A percentile compares a stretch with the other conserved stretches of the same genome.
Conservation (phyloP, 2,329 filamentous ascomycete genomes). For the Davidsoniella eucalypti region DNA sequence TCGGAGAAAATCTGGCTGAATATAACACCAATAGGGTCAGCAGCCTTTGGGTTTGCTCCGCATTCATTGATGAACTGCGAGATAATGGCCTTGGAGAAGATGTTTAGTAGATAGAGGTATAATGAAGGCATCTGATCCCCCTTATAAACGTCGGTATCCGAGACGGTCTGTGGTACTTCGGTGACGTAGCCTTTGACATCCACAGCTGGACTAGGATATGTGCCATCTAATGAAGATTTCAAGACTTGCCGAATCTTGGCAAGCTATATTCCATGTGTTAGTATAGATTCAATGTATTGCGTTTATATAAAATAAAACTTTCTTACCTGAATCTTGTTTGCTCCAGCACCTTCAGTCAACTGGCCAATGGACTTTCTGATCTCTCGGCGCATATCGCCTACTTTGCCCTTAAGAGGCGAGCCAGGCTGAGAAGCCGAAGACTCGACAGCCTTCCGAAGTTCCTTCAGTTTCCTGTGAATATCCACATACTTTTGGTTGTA, state of each 20-base stretch:
- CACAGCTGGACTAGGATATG: constrained; percentile 30
- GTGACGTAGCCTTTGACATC: constrained; percentile 39
- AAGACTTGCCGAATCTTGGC: constrained; percentile 36
- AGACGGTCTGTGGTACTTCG: constrained; percentile 27
- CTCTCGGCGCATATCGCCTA: constrained; percentile 56
- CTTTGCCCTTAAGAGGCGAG: constrained; percentile 41
- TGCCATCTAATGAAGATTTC: constrained; percentile 25
- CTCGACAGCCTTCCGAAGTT: constrained; percentile 45
- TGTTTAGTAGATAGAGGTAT: constrained; percentile 60
- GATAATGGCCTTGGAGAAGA: constrained; percentile 57
- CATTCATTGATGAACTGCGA: constrained; percentile 54
- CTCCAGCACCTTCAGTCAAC: constrained; percentile 46
- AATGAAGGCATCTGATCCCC: constrained; percentile 42
- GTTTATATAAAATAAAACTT: neutral
- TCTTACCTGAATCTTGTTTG: constrained; percentile 27
- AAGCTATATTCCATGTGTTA: constrained; percentile 11
- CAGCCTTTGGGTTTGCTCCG: constrained; percentile 44
- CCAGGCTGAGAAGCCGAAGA: constrained; percentile 32
- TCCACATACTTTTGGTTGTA: constrained; percentile 29
- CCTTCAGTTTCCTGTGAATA: constrained; percentile 55
- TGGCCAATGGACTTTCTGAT: constrained; percentile 61
- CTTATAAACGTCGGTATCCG: constrained; percentile 32
- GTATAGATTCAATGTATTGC: neutral
- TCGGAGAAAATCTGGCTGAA: constrained; percentile 59
- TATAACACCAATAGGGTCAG: constrained; percentile 66